A percentile compares a stretch with the other conserved stretches of the same genome.
Evolutionary conservation across 257 asterid species (phyloP).

Genomic region (Penstemon davidsonii): DNA sequence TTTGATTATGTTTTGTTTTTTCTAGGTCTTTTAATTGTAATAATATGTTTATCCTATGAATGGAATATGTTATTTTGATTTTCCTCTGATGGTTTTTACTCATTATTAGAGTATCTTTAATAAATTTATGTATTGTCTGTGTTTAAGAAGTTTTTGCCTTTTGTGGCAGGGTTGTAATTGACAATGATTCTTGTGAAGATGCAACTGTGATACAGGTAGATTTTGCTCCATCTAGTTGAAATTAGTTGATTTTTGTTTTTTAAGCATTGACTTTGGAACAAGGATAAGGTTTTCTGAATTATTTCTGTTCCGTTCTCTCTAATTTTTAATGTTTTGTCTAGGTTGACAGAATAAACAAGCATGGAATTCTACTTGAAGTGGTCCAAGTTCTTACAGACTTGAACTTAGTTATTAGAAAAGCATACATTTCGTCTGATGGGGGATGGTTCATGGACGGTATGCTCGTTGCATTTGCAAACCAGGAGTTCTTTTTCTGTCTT

Average conservation of each 20-base stretch:
- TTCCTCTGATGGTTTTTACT: neutral
- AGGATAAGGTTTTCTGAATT: slow-evolving; percentile 16
- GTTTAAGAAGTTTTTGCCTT: slow-evolving; percentile 11
- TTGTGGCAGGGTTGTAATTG: slow-evolving; percentile 69
- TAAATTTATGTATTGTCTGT: neutral
- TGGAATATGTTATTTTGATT: neutral
- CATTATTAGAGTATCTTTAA: neutral
- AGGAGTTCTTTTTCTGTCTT: neutral
- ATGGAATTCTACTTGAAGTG: slow-evolving; percentile 71
- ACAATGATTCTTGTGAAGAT: slow-evolving; percentile 60
- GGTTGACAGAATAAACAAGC: slow-evolving; percentile 79
- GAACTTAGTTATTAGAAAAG: slow-evolving; percentile 73
- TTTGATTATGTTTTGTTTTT: no score
- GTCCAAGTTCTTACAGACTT: slow-evolving; percentile 80
- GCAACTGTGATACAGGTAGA: slow-evolving; percentile 72
- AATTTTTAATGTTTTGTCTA: slow-evolving; percentile 24
- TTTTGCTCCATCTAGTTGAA: slow-evolving; percentile 1
- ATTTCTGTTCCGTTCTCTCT: neutral
- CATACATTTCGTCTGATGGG: slow-evolving; percentile 79
- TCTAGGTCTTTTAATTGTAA: neutral
- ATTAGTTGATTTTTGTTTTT: neutral
- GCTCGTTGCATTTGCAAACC: slow-evolving; percentile 7
- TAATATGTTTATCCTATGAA: neutral
- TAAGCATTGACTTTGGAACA: slow-evolving; percentile 5
- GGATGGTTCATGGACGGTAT: slow-evolving; percentile 93